Base-by-base conservation (phyloP, 805 yeast genomes). In the Candida nanaspora region DNA sequence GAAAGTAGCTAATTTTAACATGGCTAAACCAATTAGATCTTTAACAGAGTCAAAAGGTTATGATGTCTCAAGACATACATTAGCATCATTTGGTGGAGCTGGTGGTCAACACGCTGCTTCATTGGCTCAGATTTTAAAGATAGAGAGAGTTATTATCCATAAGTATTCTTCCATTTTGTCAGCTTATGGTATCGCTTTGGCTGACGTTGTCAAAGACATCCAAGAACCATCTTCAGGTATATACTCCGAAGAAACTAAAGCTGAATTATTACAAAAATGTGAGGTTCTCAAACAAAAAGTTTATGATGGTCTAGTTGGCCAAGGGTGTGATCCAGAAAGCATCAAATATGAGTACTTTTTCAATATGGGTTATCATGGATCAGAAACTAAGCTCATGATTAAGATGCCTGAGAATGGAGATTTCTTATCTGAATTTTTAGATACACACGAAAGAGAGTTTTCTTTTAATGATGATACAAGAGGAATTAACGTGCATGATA, bases 71-170 rank as follows among this genome's bases (percentile, higher is more conserved):
- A 65, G 70, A 15, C 94, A 86, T 56, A 62, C 76, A 35, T 62
- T 86, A 45, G 91, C 86, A 2, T 71, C 87, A 4, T 85, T 86
- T 59, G 95, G 95, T 33, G 95, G 95, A 29, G 93, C 93, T 22
- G 95, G 94, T 39, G 94, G 94, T 8, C 95, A 86, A 61, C 87
- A 82, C 55, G 86, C 89, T 3, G 78, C 75, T 25, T 76, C 83
- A 3, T 75, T 86, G 23, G 93, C 93, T 0, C 69, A 74, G 41
- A 71, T 73, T 19, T 65, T 86, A 49, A 84, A 85, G 8, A 82
- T 86, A 32, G 55, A 64, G 11, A 72, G 72, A 29, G 84, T 86
- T 2, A 55, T 84, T 23, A 78, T 82, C 19, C 94, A 86, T 61
- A 74, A 79, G 53, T 80, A 82, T 56, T 83, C 93, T 5, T 82